A percentile compares a stretch with the other conserved stretches of the same genome.
Conservation (phyloP, 108 stramenopile genomes). For the Stephanodiscus triporus region DNA sequence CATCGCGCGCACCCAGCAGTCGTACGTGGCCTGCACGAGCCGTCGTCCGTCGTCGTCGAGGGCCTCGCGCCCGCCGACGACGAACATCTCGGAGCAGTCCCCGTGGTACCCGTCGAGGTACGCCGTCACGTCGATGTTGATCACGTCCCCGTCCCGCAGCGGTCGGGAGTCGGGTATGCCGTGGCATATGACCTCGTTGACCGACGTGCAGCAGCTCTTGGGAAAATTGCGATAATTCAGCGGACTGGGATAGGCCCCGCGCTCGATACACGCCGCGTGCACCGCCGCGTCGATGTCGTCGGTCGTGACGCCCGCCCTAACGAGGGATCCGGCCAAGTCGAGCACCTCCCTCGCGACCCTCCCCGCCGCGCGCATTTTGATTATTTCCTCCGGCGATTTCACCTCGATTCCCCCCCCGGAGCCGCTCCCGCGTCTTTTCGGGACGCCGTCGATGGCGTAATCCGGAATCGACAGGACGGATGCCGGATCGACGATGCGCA, state of each 20-base stretch:
- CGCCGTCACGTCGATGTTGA: constrained; percentile 96
- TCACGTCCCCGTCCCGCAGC: constrained; percentile 90
- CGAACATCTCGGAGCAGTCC: constrained; percentile 98
- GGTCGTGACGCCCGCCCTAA: constrained; percentile 75
- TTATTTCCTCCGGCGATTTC: constrained; percentile 87
- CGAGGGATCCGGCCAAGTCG: constrained; percentile 85
- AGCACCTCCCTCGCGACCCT: constrained; percentile 87
- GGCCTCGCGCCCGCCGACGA: constrained; percentile 83
- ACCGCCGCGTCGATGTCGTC: constrained; percentile 96
- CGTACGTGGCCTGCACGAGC: constrained; percentile 90
- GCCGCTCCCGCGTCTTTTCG: constrained; percentile 37
- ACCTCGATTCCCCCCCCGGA: constrained; percentile 66
- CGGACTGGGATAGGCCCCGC: constrained; percentile 85
- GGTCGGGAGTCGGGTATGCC: constrained; percentile 96
- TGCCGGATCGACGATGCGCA: constrained; percentile 54
- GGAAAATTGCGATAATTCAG: constrained; percentile 98
- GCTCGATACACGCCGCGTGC: constrained; percentile 74
- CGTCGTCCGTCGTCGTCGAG: constrained; percentile 56
- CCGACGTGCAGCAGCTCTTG: constrained; percentile 96
- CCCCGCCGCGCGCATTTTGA: constrained; percentile 89
- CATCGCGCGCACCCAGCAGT: constrained; percentile 83
- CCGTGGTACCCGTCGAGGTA: constrained; percentile 96
- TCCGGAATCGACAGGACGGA: constrained; percentile 60
- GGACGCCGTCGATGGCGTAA: constrained; percentile 74
- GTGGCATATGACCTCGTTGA: constrained; percentile 99